A percentile compares a stretch with the other conserved stretches of the same genome.
Evolutionary conservation across 331 rosid species (phyloP).

Genomic region (Quercus tomentella): DNA sequence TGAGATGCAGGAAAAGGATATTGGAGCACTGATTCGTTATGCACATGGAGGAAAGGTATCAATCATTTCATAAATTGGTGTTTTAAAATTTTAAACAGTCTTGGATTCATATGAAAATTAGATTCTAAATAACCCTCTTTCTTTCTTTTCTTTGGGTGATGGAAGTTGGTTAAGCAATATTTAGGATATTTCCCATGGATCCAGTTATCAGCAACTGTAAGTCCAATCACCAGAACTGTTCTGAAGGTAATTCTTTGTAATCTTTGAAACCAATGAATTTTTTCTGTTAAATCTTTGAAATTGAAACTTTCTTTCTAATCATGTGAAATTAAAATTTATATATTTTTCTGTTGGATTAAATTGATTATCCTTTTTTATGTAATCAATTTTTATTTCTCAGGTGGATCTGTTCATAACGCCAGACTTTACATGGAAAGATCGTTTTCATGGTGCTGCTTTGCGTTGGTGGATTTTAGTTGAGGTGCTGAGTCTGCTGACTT

Average conservation of each 20-base stretch:
- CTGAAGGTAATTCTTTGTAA: constrained; percentile 56
- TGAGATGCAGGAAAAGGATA: constrained; percentile 95
- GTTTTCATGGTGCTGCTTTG: constrained; percentile 75
- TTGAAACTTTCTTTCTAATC: background rate
- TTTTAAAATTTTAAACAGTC: constrained; percentile 15
- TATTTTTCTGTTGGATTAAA: background rate
- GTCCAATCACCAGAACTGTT: constrained; percentile 98
- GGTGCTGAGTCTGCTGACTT: constrained; percentile 53
- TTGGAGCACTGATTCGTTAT: constrained; percentile 85
- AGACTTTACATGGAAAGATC: constrained; percentile 86
- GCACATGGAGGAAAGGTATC: constrained; percentile 92
- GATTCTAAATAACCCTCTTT: constrained; percentile 6
- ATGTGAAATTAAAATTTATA: background rate
- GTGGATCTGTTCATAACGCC: constrained; percentile 70
- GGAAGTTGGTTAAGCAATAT: constrained; percentile 76
- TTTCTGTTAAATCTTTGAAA: background rate
- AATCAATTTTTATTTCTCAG: constrained; percentile 33
- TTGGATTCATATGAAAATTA: constrained; percentile 10
- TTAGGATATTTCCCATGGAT: constrained; percentile 87
- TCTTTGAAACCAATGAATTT: background rate
- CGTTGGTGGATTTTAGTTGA: constrained; percentile 99
- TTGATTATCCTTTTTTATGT: constrained; percentile 12
- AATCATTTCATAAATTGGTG: constrained; percentile 8
- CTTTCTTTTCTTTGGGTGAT: constrained; percentile 15
- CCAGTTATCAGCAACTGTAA: constrained; percentile 85